phyloP scores from a whole-genome alignment of 108 stramenopile genomes.

The Nitzschia sp. region DNA sequence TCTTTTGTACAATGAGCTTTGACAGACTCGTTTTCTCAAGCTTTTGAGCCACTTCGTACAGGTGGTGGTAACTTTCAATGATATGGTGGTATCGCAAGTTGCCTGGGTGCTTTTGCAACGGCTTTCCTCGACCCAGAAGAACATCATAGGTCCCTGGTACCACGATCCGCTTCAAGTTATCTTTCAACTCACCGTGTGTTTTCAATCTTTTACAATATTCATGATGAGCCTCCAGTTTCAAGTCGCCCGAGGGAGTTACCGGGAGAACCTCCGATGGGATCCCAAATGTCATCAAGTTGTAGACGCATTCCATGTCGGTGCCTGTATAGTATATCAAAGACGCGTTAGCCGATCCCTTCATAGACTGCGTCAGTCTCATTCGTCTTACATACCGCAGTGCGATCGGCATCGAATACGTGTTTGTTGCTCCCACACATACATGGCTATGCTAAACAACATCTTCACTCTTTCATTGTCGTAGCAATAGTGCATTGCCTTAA shows the following conservation, averaged over 20 bases:
- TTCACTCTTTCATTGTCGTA: slow-evolving; percentile 17
- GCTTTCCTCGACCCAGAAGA: slow-evolving; percentile 40
- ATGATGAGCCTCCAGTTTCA: slow-evolving; percentile 20
- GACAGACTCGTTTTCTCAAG: slow-evolving; percentile 32
- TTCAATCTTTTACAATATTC: slow-evolving; percentile 15
- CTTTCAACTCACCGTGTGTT: slow-evolving; percentile 10
- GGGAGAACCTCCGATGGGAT: slow-evolving; percentile 16
- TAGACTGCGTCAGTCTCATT: too few relatives aligned
- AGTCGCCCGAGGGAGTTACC: slow-evolving; percentile 12
- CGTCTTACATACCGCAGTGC: slow-evolving; percentile 22
- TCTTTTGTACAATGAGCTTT: slow-evolving; percentile 25
- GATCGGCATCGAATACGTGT: slow-evolving; percentile 23
- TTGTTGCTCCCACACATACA: slow-evolving; percentile 20
- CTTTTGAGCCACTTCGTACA: slow-evolving; percentile 30
- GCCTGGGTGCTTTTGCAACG: slow-evolving; percentile 28
- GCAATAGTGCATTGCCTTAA: slow-evolving; percentile 31
- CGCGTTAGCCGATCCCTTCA: too few relatives aligned
- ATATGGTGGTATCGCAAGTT: slow-evolving; percentile 25
- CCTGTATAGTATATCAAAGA: not conserved
- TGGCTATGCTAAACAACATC: slow-evolving; percentile 12
- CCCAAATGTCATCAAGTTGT: slow-evolving; percentile 11
- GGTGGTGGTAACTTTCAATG: slow-evolving; percentile 17
- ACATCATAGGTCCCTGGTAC: slow-evolving; percentile 24
- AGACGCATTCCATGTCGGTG: slow-evolving; percentile 7
- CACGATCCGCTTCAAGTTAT: slow-evolving; percentile 5